These are phyloP conservation scores for Amanita inopinata DNA, from an alignment of 768 basidiomycete genomes.

Conservation along the genomic window DNA sequence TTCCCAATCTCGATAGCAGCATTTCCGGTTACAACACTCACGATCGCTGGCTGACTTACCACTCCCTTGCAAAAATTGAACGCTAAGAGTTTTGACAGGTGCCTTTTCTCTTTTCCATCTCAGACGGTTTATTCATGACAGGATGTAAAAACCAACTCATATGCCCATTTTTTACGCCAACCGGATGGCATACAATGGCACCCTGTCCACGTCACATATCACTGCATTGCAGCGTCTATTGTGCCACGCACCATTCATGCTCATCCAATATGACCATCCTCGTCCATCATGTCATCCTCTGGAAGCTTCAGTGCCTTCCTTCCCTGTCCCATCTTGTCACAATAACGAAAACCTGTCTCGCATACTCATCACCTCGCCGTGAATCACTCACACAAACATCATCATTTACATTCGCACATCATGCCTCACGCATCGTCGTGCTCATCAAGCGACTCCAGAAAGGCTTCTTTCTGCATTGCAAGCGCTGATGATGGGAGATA, in stretches of 20 bases:
- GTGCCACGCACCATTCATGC: background rate
- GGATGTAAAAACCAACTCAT: no score
- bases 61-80: constrained; percentile 2
- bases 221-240: background rate
- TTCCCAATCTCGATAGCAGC: constrained; percentile 4
- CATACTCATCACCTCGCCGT: constrained; percentile 4
- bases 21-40: background rate
- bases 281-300: constrained; percentile 1
- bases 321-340: constrained; percentile 1
- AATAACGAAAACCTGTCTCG: background rate
- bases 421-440: background rate
- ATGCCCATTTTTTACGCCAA: no score
- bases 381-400: background rate
- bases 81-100: background rate
- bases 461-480: background rate
- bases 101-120: background rate
- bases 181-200: no score
- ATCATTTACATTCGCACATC: background rate
- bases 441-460: background rate
- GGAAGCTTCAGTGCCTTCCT: constrained; percentile 1
- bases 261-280: constrained; percentile 8
- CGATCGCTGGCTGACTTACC: background rate
- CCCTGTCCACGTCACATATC: constrained; percentile 4
- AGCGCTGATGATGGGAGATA: background rate
- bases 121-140: background rate